Evolutionary conservation across 805 yeast genomes (phyloP).

Genomic region (Lipomyces anomalus): DNA sequence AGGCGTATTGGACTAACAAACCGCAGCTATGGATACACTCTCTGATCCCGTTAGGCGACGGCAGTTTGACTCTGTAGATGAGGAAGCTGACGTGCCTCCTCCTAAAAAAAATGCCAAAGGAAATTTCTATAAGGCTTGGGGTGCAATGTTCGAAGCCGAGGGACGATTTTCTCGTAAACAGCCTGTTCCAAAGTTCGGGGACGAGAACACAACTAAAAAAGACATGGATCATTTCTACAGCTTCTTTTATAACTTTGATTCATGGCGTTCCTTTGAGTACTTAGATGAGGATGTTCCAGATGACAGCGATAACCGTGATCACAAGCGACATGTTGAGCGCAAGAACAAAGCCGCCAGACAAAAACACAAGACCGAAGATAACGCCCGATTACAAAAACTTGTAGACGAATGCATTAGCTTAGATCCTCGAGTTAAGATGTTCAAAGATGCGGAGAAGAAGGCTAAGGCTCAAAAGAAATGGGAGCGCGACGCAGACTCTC

Average conservation of each 20-base stretch:
- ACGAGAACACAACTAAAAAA: slow-evolving; percentile 56
- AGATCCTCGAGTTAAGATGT: slow-evolving; percentile 91
- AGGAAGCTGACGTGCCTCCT: slow-evolving; percentile 74
- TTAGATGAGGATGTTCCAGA: slow-evolving; percentile 99
- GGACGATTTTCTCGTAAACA: slow-evolving; percentile 86
- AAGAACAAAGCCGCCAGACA: slow-evolving; percentile 94
- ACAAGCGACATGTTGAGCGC: slow-evolving; percentile 96
- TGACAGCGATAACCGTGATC: slow-evolving; percentile 98
- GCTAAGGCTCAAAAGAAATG: slow-evolving; percentile 93
- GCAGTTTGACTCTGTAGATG: slow-evolving; percentile 94
- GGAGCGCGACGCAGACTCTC: slow-evolving; percentile 97
- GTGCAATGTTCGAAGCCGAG: slow-evolving; percentile 84
- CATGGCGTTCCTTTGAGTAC: slow-evolving; percentile 98
- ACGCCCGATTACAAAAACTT: slow-evolving; percentile 75
- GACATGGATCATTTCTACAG: slow-evolving; percentile 80
- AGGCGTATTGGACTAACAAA: neutral
- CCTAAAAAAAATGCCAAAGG: slow-evolving; percentile 60
- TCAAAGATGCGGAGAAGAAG: slow-evolving; percentile 90
- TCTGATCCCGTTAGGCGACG: slow-evolving; percentile 80
- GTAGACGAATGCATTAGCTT: slow-evolving; percentile 83
- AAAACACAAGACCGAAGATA: slow-evolving; percentile 97
- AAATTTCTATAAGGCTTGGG: slow-evolving; percentile 90
- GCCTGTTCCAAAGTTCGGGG: slow-evolving; percentile 83
- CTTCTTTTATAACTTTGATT: slow-evolving; percentile 90
- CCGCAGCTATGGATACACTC: slow-evolving; percentile 71